Conservation (phyloP, 1,284 basidiomycete genomes). For the Sparassis latifolia region DNA sequence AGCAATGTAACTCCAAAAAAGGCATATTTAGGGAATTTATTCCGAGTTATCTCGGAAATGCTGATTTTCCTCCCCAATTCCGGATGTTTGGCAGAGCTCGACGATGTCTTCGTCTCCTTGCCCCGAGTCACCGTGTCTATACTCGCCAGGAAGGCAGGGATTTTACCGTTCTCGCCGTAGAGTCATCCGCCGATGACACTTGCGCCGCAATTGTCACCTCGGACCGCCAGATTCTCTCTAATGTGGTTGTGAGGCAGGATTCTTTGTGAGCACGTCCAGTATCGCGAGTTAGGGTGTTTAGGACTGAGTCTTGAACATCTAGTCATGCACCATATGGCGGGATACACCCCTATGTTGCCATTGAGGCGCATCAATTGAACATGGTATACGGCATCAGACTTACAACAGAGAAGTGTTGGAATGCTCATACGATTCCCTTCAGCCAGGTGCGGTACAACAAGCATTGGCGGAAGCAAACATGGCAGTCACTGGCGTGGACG, state of each 20-base stretch:
- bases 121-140: background rate
- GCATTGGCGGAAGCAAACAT: constrained; percentile 65
- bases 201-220: constrained; percentile 79
- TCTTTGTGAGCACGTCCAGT: constrained; percentile 36
- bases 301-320: background rate
- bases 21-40: no score
- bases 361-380: constrained; percentile 68
- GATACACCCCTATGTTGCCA: constrained; percentile 78
- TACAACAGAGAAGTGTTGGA: background rate
- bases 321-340: constrained; percentile 72
- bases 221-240: constrained; percentile 64
- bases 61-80: no score
- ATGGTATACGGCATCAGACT: constrained; percentile 44
- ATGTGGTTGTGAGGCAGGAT: constrained; percentile 79
- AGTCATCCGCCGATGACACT: constrained; percentile 86
- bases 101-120: no score
- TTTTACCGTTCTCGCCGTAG: constrained; percentile 75
- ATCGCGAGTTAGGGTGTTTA: background rate
- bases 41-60: no score
- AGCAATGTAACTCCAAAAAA: no score
- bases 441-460: constrained; percentile 70
- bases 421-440: background rate
- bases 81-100: no score
- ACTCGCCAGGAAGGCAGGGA: background rate
- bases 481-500: constrained; percentile 62